Evolutionary conservation across 129 eudicot species (phyloP).

Genomic region (carrot (Daucus carota)): DH1_v3.0 NC_030383.2:44947501-44948000

Average conservation of each 20-base stretch:
- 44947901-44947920: not conserved
- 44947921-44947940: not conserved
- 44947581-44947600: conserved; percentile 18
- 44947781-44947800: not conserved
- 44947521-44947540: conserved; percentile 28
- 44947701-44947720: conserved; percentile 22
- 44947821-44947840: not conserved
- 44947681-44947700: conserved; percentile 24
- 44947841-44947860: not conserved
- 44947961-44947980: not conserved
- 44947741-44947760: conserved; percentile 3
- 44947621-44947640: conserved; percentile 12
- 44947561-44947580: conserved; percentile 15
- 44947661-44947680: conserved; percentile 22
- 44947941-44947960: not conserved
- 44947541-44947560: conserved; percentile 10
- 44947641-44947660: conserved; percentile 2
- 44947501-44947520: conserved; percentile 19
- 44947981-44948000: not conserved
- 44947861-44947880: not conserved
- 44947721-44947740: conserved; percentile 24
- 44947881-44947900: not conserved
- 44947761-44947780: conserved; percentile 14
- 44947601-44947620: conserved; percentile 23
- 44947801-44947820: not conserved